phyloP scores from a whole-genome alignment of 495 filamentous ascomycete genomes.

The Penicillium waksmanii region DNA sequence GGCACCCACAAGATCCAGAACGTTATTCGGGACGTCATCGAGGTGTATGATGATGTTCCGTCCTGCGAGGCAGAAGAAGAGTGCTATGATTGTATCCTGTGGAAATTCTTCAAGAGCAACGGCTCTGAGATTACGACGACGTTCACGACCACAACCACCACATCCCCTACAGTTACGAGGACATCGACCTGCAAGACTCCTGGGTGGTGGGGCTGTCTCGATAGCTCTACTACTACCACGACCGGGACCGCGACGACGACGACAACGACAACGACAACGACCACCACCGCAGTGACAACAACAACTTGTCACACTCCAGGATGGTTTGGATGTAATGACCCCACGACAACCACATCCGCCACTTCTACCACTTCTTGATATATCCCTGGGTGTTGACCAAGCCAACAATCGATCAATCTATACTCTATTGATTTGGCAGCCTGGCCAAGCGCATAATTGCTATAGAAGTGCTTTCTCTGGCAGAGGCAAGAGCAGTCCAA shows the following conservation, averaged over 20 bases:
- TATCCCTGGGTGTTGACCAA: not conserved
- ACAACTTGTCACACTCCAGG: constrained; percentile 32
- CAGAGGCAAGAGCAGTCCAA: too few species aligned
- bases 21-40: constrained; percentile 84
- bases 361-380: not conserved
- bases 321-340: not conserved
- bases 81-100: constrained; percentile 87
- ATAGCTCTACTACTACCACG: constrained; percentile 53
- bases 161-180: constrained; percentile 62
- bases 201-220: constrained; percentile 64
- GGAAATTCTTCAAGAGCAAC: constrained; percentile 95
- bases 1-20: constrained; percentile 83
- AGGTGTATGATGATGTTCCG: constrained; percentile 77
- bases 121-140: constrained; percentile 71
- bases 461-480: too few species aligned
- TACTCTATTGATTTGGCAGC: not conserved
- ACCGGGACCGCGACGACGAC: constrained; percentile 48
- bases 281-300: constrained; percentile 46
- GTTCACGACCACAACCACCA: constrained; percentile 56
- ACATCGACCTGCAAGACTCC: constrained; percentile 89
- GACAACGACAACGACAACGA: constrained; percentile 40
- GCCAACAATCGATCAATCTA: not conserved
- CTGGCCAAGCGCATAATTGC: too few species aligned
- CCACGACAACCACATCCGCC: not conserved
- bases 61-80: constrained; percentile 73